Conservation (phyloP, 1,139 yeast genomes). For the Spencermartinsiella ligniputridi region DNA sequence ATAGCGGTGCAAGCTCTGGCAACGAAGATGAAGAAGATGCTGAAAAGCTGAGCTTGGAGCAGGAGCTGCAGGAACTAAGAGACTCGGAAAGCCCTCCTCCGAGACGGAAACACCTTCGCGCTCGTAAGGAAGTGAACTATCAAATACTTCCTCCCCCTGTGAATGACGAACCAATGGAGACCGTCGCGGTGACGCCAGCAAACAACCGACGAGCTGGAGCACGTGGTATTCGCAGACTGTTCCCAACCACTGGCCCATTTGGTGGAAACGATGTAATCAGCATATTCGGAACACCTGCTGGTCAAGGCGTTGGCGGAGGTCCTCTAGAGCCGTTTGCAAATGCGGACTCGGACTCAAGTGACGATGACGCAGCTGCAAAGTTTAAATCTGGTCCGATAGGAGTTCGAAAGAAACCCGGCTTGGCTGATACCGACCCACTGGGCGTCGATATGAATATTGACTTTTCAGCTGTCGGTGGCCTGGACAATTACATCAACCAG, state of each 20-base stretch:
- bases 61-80: slow-evolving; percentile 50
- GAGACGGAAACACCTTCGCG: slow-evolving; percentile 59
- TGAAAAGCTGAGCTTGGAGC: slow-evolving; percentile 36
- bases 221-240: slow-evolving; percentile 24
- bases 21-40: neutral
- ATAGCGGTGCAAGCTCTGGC: slow-evolving; percentile 11
- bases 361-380: slow-evolving; percentile 38
- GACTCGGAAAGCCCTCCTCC: slow-evolving; percentile 48
- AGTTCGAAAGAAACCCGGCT: slow-evolving; percentile 47
- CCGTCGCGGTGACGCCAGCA: slow-evolving; percentile 19
- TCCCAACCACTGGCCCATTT: slow-evolving; percentile 32
- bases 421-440: slow-evolving; percentile 92
- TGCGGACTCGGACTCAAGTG: slow-evolving; percentile 63
- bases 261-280: slow-evolving; percentile 80
- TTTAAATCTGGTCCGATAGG: slow-evolving; percentile 3
- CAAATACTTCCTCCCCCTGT: slow-evolving; percentile 79
- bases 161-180: slow-evolving; percentile 41
- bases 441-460: slow-evolving; percentile 93
- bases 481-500: slow-evolving; percentile 84
- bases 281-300: slow-evolving; percentile 65
- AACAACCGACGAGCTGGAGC: slow-evolving; percentile 24
- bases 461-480: slow-evolving; percentile 87
- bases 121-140: slow-evolving; percentile 74
- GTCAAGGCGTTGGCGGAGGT: slow-evolving; percentile 50
- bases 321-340: slow-evolving; percentile 30